Evolutionary conservation across 805 yeast genomes (phyloP).

Genomic region (Starmerella vitae): DNA sequence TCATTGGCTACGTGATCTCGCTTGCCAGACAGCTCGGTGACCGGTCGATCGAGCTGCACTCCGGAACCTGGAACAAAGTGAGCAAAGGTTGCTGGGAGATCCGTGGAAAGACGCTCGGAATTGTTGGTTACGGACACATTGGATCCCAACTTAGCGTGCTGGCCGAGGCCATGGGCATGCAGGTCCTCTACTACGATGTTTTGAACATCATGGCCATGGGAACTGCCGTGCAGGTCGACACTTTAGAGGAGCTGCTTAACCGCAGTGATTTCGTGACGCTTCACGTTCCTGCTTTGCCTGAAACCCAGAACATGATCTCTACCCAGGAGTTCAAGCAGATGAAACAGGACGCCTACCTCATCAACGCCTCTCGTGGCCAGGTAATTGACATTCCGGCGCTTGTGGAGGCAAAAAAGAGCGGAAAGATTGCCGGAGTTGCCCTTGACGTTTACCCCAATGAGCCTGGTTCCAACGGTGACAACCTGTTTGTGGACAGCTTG

Average conservation of each 20-base stretch:
- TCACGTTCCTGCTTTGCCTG: conserved; percentile 91
- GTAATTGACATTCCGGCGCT: conserved; percentile 94
- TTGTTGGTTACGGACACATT: conserved; percentile 95
- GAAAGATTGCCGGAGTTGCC: conserved; percentile 94
- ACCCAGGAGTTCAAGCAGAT: conserved; percentile 86
- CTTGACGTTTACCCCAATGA: conserved; percentile 92
- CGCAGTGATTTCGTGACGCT: conserved; percentile 78
- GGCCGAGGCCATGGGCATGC: conserved; percentile 97
- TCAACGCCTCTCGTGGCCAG: conserved; percentile 95
- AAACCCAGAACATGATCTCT: conserved; percentile 79
- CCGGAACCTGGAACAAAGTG: conserved; percentile 97
- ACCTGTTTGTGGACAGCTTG: conserved; percentile 54
- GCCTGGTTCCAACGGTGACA: conserved; percentile 93
- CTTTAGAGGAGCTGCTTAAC: conserved; percentile 68
- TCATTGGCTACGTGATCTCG: conserved; percentile 85
- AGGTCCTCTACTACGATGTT: conserved; percentile 84
- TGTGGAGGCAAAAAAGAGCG: conserved; percentile 78
- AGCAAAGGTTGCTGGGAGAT: conserved; percentile 95
- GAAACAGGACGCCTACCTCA: conserved; percentile 90
- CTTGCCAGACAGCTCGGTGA: conserved; percentile 95
- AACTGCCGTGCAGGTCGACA: conserved; percentile 82
- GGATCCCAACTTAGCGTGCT: conserved; percentile 93
- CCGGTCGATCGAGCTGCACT: conserved; percentile 87
- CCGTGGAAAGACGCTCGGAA: conserved; percentile 95
- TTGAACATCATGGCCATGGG: conserved; percentile 91